These are phyloP conservation scores for Aspergillus viridinutans DNA, from an alignment of 2,329 filamentous ascomycete genomes.

Conservation along the genomic window DNA sequence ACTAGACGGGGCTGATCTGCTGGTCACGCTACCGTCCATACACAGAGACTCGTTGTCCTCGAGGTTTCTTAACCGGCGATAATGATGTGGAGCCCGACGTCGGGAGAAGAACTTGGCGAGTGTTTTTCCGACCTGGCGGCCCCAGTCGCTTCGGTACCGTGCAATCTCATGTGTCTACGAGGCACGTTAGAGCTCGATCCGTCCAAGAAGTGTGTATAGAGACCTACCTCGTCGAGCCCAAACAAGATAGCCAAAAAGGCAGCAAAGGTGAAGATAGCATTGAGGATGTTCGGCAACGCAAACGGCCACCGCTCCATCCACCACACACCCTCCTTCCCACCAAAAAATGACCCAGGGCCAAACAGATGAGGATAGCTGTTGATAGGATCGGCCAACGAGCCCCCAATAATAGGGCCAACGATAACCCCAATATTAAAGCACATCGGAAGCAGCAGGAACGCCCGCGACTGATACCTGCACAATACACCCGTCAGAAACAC, in stretches of 20 bases:
- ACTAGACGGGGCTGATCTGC: conserved; percentile 24
- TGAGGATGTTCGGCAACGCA: conserved; percentile 65
- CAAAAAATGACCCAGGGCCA: conserved; percentile 54
- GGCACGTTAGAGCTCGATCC: not conserved
- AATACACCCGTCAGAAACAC: not conserved
- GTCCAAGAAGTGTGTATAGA: not conserved
- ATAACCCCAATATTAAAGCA: conserved; percentile 65
- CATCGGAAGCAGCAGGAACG: conserved; percentile 61
- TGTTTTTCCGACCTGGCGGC: conserved; percentile 34
- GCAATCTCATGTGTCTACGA: conserved; percentile 34
- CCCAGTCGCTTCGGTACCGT: conserved; percentile 39
- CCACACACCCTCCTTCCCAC: conserved; percentile 54
- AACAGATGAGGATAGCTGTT: conserved; percentile 60
- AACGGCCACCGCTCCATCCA: conserved; percentile 67
- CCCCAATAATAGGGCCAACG: conserved; percentile 58
- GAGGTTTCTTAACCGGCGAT: conserved; percentile 30
- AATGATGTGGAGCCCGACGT: conserved; percentile 24
- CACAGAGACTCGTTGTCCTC: conserved; percentile 30
- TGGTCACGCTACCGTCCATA: conserved; percentile 24
- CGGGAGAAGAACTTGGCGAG: conserved; percentile 27
- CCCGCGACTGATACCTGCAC: conserved; percentile 45
- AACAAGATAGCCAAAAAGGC: conserved; percentile 56
- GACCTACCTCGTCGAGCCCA: conserved; percentile 60
- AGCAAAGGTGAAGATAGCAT: conserved; percentile 55
- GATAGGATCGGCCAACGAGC: conserved; percentile 63